A percentile compares a stretch with the other conserved stretches of the same genome.
phyloP scores from a whole-genome alignment of 257 asterid species.

The Nicotiana undulata region DNA sequence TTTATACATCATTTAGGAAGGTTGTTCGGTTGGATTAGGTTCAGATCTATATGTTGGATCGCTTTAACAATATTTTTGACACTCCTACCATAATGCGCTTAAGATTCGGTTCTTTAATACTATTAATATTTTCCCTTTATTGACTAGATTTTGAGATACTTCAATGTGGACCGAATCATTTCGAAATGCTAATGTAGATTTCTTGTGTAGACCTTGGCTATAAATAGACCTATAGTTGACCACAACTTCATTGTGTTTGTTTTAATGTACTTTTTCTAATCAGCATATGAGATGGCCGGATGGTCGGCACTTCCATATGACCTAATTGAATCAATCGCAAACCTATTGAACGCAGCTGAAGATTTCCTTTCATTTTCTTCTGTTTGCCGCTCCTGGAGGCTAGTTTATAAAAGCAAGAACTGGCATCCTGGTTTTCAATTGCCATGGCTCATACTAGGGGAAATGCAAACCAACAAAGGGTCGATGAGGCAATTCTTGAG shows the following conservation, averaged over 20 bases:
- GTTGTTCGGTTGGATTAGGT: too few species aligned
- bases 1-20: too few species aligned
- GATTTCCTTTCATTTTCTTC: conserved; percentile 38
- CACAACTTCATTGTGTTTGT: neutral
- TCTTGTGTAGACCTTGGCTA: neutral
- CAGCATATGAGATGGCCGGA: conserved; percentile 9
- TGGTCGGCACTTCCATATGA: conserved; percentile 29
- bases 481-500: conserved; percentile 15
- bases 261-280: neutral
- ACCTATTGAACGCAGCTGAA: conserved; percentile 12
- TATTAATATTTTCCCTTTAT: neutral
- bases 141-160: neutral
- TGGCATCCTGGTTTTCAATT: conserved; percentile 30
- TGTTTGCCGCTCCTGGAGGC: conserved; percentile 39
- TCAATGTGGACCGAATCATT: neutral
- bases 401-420: conserved; percentile 19
- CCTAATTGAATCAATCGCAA: conserved; percentile 11
- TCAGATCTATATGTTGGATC: too few species aligned
- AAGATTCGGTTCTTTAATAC: neutral
- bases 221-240: neutral
- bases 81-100: too few species aligned
- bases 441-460: conserved; percentile 30
- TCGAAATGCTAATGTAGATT: too few species aligned
- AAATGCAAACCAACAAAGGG: neutral
- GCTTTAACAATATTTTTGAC: too few species aligned